These are phyloP conservation scores for Cordyceps cicadae DNA, from an alignment of 2,329 filamentous ascomycete species.

Conservation along the genomic window DNA sequence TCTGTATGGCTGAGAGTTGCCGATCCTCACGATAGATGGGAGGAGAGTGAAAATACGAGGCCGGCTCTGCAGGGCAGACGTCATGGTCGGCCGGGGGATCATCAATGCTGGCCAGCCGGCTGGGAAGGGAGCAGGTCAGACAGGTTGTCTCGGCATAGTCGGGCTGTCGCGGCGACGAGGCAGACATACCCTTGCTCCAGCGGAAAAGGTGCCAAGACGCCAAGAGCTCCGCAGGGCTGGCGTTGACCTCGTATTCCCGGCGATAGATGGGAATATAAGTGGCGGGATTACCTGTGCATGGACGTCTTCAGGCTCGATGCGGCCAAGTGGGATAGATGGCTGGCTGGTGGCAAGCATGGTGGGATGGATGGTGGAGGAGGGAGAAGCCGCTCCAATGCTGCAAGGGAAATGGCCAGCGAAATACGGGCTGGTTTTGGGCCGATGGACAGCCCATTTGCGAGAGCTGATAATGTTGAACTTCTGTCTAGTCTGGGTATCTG, in stretches of 20 bases:
- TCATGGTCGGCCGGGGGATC: background rate
- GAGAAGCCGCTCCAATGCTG: background rate
- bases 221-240: conserved; percentile 7
- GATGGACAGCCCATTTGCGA: background rate
- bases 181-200: background rate
- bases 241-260: conserved; percentile 6
- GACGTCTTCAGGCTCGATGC: background rate
- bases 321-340: background rate
- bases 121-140: background rate
- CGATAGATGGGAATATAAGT: background rate
- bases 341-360: background rate
- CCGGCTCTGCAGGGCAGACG: conserved; percentile 1
- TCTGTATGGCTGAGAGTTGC: background rate
- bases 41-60: conserved; percentile 8
- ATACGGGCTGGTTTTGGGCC: background rate
- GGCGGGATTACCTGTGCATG: background rate
- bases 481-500: too few species aligned
- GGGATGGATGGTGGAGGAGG: background rate
- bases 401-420: too few species aligned
- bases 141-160: background rate
- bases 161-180: background rate
- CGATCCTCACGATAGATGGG: background rate
- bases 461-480: background rate
- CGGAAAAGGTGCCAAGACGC: conserved; percentile 2
- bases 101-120: background rate